These are phyloP conservation scores for Fusarium dimerum DNA, from an alignment of 2,329 filamentous ascomycete genomes.

Conservation along the genomic window DNA sequence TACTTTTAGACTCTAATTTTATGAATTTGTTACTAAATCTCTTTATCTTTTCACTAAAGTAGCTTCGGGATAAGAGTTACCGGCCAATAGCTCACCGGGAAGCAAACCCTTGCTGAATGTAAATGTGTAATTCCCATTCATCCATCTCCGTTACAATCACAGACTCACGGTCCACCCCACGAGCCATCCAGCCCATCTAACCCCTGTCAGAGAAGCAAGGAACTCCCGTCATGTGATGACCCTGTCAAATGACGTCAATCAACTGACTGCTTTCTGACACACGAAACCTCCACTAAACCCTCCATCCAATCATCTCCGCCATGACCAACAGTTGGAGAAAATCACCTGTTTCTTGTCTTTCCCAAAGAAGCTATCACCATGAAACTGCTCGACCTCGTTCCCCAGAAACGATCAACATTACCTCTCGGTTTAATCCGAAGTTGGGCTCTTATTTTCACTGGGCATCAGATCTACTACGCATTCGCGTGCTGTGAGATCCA, in stretches of 20 bases:
- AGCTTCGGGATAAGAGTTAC: not conserved
- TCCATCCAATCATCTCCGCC: constrained; percentile 1
- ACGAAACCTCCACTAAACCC: constrained; percentile 7
- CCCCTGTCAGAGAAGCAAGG: constrained; percentile 19
- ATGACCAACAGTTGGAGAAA: not conserved
- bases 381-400: constrained; percentile 3
- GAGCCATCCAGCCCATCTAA: not conserved
- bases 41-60: no score
- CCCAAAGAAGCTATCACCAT: constrained; percentile 9
- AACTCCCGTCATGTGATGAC: constrained; percentile 11
- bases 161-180: no score
- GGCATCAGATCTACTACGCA: constrained; percentile 14
- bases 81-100: not conserved
- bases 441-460: constrained; percentile 18
- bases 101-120: no score
- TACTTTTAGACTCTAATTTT: no score
- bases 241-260: constrained; percentile 28
- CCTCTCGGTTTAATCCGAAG: constrained; percentile 21
- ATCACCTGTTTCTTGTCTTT: not conserved
- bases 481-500: constrained; percentile 4
- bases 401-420: constrained; percentile 25
- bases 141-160: no score
- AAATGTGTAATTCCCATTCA: no score
- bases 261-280: constrained; percentile 15
- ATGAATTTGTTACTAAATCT: no score